Percentiles rank a stretch among this genome's conserved stretches.
Evolutionary conservation across 352 stramenopile species (phyloP).

Genomic region (Globisporangium parvum): DNA sequence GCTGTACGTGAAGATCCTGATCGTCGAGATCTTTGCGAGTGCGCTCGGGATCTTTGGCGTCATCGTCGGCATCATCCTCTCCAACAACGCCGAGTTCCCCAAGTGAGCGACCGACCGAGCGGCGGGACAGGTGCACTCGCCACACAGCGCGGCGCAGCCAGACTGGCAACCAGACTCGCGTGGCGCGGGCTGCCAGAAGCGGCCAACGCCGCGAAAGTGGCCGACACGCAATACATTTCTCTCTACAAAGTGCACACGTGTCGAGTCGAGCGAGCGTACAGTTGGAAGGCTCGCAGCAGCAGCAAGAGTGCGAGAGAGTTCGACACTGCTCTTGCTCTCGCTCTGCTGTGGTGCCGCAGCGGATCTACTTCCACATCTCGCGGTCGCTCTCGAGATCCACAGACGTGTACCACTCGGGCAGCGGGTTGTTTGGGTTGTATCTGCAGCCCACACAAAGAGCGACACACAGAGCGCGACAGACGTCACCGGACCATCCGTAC

Average conservation of each 20-base stretch:
- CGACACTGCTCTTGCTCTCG: neutral
- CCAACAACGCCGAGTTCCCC: conserved; percentile 94
- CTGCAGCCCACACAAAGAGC: conserved; percentile 16
- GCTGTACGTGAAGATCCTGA: conserved; percentile 99
- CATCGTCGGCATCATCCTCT: conserved; percentile 98
- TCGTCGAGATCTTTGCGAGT: conserved; percentile 99
- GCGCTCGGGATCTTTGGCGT: conserved; percentile 98
- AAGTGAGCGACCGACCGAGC: conserved; percentile 30
- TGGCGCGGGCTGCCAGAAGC: too few relatives aligned
- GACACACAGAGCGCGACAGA: too few relatives aligned
- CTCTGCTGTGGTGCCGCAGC: neutral
- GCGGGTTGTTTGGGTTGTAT: conserved; percentile 68
- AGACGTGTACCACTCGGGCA: conserved; percentile 80
- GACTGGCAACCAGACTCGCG: too few relatives aligned
- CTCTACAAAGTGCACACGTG: too few relatives aligned
- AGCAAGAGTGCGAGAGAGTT: neutral
- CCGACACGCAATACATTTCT: too few relatives aligned
- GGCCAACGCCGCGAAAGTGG: too few relatives aligned
- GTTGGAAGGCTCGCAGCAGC: too few relatives aligned
- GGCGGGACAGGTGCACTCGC: neutral
- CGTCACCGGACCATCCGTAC: neutral
- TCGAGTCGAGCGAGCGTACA: neutral
- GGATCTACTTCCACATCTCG: conserved; percentile 72
- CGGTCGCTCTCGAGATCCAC: conserved; percentile 76
- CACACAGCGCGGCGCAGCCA: neutral